These are phyloP conservation scores for Chondrus crispus DNA, from an alignment of 23 red algal species.

Conservation along the genomic window DNA sequence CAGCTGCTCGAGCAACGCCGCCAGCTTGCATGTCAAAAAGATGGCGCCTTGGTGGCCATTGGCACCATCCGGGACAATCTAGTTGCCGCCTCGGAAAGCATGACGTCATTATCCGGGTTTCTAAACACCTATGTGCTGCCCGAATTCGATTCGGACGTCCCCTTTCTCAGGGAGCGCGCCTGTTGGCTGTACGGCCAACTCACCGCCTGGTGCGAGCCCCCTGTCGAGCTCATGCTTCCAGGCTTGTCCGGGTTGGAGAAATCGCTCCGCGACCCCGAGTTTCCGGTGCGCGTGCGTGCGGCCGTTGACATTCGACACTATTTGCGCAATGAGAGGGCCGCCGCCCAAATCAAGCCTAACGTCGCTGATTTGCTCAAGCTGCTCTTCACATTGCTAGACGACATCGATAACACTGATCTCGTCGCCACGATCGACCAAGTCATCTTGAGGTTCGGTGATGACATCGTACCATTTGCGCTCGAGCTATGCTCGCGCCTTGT, in stretches of 20 bases:
- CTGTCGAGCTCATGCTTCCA: not conserved
- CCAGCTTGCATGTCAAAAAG: conserved; percentile 23
- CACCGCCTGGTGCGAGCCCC: not conserved
- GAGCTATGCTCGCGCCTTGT: conserved; percentile 34
- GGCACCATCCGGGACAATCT: conserved; percentile 58
- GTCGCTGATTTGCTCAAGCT: conserved; percentile 8
- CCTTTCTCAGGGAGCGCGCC: conserved; percentile 60
- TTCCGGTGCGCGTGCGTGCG: conserved; percentile 68
- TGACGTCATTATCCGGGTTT: not conserved
- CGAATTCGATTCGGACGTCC: conserved; percentile 38
- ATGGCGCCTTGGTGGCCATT: conserved; percentile 61
- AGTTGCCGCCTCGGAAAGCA: not conserved
- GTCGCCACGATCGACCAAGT: conserved; percentile 60
- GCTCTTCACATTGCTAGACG: conserved; percentile 55
- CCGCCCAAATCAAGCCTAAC: not conserved
- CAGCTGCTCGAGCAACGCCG: not conserved
- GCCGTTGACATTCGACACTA: conserved; percentile 69
- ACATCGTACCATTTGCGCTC: conserved; percentile 42
- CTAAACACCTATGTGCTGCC: conserved; percentile 8
- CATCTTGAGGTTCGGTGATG: conserved; percentile 37
- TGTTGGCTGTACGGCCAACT: conserved; percentile 76
- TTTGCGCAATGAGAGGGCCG: conserved; percentile 1
- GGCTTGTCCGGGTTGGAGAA: conserved; percentile 18
- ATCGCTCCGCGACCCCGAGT: conserved; percentile 38
- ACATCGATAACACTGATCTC: conserved; percentile 70